Evolutionary conservation across 2,329 filamentous ascomycete genomes (phyloP), one percentile per base, ranked within the genome.

Genomic region (Aspergillus sp.): DNA sequence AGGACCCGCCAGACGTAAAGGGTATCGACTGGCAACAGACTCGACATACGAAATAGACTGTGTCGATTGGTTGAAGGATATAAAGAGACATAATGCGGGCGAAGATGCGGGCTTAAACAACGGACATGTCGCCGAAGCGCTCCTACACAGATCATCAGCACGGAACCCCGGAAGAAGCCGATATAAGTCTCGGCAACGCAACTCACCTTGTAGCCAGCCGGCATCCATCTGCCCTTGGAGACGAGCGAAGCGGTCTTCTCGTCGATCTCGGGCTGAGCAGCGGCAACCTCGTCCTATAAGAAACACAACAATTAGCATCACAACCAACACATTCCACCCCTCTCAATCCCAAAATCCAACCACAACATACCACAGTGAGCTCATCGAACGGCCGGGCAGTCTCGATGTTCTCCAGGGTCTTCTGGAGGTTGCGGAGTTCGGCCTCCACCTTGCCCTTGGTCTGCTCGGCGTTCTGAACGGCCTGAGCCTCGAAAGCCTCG

Each of bases 381-480:
- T 99, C 90, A 70, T 96, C 92, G 73, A 97, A 97, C 58, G 93
- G 90, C 76, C 94, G 84, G 58, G 94, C 93, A 64, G 87, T 86
- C 85, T 97, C 90, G 66, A 99, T 99, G 80, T 99, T 97, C 83
- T 89, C 88, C 71, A 99, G 80, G 44, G 94, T 97, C 80, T 91
- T 91, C 76, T 93, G 84, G 72, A 99, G 82, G 76, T 95, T 93
- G 82, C 87, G 85, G 75, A 99, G 82, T 82, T 99, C 94, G 59
- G 90, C 82, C 79, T 96, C 93, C 66, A 99, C 93, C 80, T 92
- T 91, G 71, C 86, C 82, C 88, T 96, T 97, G 72, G 94, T 97
- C 73, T 90, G 88, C 85, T 96, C 86, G 60, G 94, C 94, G 77
- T 93, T 96, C 87, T 95, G 90, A 67, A 99, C 78, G 62, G 94